Evolutionary conservation across 768 basidiomycete species (phyloP).

Genomic region (Suillus subalutaceus): DNA sequence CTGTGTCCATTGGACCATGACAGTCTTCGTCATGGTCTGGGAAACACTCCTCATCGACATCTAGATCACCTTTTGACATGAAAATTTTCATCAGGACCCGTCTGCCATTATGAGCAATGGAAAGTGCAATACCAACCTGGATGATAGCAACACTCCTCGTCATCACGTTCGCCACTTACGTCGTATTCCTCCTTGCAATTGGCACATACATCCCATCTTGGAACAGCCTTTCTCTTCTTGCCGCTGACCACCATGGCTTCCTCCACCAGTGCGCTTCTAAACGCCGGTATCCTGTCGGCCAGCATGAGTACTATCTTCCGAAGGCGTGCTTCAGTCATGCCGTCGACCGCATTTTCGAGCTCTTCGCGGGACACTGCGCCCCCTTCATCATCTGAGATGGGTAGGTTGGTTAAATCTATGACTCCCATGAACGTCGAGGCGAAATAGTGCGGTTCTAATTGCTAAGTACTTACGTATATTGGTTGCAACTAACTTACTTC

Average conservation of each 20-base stretch:
- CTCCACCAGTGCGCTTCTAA: background rate
- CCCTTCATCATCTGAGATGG: background rate
- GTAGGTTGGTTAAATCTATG: background rate
- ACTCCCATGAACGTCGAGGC: background rate
- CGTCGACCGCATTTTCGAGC: background rate
- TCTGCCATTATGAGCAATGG: background rate
- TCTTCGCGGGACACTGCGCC: background rate
- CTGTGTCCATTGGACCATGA: background rate
- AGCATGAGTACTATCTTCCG: background rate
- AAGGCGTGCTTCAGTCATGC: background rate
- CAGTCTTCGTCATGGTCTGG: background rate
- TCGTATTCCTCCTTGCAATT: constrained; percentile 1
- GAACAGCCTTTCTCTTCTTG: constrained; percentile 2
- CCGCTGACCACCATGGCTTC: background rate
- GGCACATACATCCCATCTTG: background rate
- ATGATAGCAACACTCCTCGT: background rate
- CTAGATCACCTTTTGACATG: background rate
- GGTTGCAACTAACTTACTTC: background rate
- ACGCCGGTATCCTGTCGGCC: background rate
- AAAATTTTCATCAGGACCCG: background rate
- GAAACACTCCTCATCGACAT: background rate
- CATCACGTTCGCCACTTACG: background rate
- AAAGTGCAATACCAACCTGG: background rate
- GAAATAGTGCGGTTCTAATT: background rate
- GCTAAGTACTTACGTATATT: background rate